Evolutionary conservation across 2,329 filamentous ascomycete species (phyloP), one percentile per base, ranked within the genome.

Genomic region (Cladorrhinum sp.): DNA sequence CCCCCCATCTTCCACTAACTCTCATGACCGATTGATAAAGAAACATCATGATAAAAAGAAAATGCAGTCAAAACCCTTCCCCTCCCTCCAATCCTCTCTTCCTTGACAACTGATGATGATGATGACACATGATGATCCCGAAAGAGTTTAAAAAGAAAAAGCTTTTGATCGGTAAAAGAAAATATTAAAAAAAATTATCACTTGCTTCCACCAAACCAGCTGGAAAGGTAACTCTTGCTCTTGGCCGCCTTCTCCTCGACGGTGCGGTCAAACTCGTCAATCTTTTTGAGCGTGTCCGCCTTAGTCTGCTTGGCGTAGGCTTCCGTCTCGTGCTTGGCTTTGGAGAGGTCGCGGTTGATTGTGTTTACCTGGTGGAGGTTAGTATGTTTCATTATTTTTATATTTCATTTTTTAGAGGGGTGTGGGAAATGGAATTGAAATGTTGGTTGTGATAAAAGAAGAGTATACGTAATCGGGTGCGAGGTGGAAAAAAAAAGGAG

Each of bases 211-310:
- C 92, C 88, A 71, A 97, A 96, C 93, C 92, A 97, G 73, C 89
- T 85, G 48, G 89, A 90, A 69, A 96, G 76, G 65, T 89, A 89
- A 70, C 86, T 85, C 86, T 96, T 96, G 50, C 92, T 90, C 80
- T 96, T 89, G 56, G 86, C 77, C 3, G 92, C 86, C 66, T 87
- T 86, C 66, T 90, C 80, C 79, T 93, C 90, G 57, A 96, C 88
- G 67, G 86, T 92, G 70, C 86, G 85, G 77, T 96, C 93, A 70
- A 93, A 88, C 74, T 89, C 85, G 76, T 97, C 89, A 56, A 95
- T 86, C 71, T 92, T 90, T 73, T 87, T 85, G 69, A 88, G 75
- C 30, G 87, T 77, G 63, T 88, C 82, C 46, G 86, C 83, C 67
- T 88, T 83, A 62, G 84, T 79, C 20, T 88, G 84, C 72, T 88